Evolutionary conservation across 2,329 filamentous ascomycete genomes (phyloP).

Genomic region (Fusarium succisae): DNA sequence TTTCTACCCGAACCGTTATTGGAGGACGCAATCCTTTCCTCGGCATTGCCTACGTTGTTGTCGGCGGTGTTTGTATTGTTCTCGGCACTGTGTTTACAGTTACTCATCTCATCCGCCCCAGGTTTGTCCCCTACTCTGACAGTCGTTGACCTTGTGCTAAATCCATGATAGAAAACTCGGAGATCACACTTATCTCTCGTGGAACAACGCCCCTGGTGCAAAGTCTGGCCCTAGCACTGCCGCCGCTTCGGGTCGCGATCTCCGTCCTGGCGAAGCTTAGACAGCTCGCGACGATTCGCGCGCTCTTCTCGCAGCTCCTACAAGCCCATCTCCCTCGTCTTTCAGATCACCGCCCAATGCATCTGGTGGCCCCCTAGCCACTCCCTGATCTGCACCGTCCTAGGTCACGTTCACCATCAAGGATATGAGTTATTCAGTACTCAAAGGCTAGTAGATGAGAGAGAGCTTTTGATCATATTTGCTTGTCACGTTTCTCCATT

Average conservation of each 20-base stretch:
- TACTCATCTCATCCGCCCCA: slow-evolving; percentile 89
- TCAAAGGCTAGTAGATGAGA: neutral
- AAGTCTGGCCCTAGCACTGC: slow-evolving; percentile 55
- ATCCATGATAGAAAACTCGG: slow-evolving; percentile 81
- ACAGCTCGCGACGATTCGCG: slow-evolving; percentile 43
- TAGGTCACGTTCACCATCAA: neutral
- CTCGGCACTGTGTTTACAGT: slow-evolving; percentile 89
- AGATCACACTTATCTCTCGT: slow-evolving; percentile 96
- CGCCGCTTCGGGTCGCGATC: slow-evolving; percentile 65
- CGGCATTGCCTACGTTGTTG: slow-evolving; percentile 94
- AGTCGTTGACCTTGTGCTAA: neutral
- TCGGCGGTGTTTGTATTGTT: slow-evolving; percentile 91
- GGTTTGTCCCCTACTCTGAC: slow-evolving; percentile 62
- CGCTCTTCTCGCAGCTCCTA: slow-evolving; percentile 29
- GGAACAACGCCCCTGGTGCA: slow-evolving; percentile 74
- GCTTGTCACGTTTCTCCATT: slow-evolving; percentile 10
- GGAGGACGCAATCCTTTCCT: slow-evolving; percentile 95
- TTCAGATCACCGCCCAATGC: slow-evolving; percentile 7
- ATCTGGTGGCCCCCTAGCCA: neutral
- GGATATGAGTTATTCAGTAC: neutral
- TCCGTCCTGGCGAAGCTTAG: slow-evolving; percentile 57
- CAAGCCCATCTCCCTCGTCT: slow-evolving; percentile 19
- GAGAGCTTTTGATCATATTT: slow-evolving; percentile 20
- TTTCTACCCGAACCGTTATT: slow-evolving; percentile 91
- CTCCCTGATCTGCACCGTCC: neutral